phyloP scores from a whole-genome alignment of 2,329 filamentous ascomycete genomes.

The Monosporascus sp. region DNA sequence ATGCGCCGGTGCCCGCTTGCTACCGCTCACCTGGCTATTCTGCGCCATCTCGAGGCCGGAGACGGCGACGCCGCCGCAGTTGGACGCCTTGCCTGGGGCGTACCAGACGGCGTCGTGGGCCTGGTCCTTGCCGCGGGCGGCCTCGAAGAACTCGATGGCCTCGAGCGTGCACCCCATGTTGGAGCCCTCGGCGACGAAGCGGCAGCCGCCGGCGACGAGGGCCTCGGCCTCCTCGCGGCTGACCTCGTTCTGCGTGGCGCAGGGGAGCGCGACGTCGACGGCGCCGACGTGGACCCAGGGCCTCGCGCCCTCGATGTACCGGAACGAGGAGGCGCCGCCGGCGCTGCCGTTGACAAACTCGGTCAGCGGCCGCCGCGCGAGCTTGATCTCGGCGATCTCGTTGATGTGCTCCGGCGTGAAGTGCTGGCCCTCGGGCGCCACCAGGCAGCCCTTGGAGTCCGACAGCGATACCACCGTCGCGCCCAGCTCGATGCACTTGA shows the following conservation, averaged over 20 bases:
- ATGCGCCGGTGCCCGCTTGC: not conserved
- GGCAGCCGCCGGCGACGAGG: constrained; percentile 68
- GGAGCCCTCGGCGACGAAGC: constrained; percentile 91
- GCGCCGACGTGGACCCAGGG: constrained; percentile 88
- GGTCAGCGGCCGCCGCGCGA: constrained; percentile 76
- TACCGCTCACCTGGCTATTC: constrained; percentile 59
- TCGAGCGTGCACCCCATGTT: constrained; percentile 99
- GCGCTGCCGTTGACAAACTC: constrained; percentile 56
- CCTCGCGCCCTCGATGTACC: constrained; percentile 79
- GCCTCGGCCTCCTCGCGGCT: constrained; percentile 82
- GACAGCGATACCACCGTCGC: constrained; percentile 89
- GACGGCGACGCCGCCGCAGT: constrained; percentile 94
- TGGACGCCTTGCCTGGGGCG: constrained; percentile 93
- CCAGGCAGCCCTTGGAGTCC: constrained; percentile 80
- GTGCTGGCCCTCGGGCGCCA: constrained; percentile 62
- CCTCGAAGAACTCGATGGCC: constrained; percentile 91
- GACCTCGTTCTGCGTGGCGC: constrained; percentile 97
- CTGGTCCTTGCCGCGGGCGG: constrained; percentile 60
- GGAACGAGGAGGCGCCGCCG: constrained; percentile 65
- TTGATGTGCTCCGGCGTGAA: constrained; percentile 78
- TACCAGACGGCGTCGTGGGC: constrained; percentile 78
- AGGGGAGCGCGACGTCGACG: constrained; percentile 88
- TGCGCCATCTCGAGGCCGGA: constrained; percentile 99
- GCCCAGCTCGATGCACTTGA: constrained; percentile 95
- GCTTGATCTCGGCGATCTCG: constrained; percentile 79